These are phyloP conservation scores for Neurospora intermedia DNA, from an alignment of 495 filamentous ascomycete genomes.

Conservation along the genomic window DNA sequence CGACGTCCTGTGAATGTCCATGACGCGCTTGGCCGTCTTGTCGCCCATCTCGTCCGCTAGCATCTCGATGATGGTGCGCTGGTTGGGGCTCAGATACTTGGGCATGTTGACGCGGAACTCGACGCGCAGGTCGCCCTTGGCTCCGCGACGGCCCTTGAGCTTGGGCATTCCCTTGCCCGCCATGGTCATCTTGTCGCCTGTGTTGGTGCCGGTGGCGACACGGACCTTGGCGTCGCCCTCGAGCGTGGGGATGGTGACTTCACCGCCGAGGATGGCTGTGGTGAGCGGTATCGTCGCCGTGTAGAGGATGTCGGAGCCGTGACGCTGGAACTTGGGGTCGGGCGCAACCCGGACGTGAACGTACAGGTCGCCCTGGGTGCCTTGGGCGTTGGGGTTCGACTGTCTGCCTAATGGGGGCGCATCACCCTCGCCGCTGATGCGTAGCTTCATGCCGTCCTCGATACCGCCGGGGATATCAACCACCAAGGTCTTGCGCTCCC, in stretches of 20 bases:
- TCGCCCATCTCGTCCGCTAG: constrained; percentile 91
- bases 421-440: constrained; percentile 75
- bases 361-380: constrained; percentile 71
- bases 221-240: constrained; percentile 82
- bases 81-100: constrained; percentile 79
- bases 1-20: constrained; percentile 45
- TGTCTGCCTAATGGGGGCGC: constrained; percentile 61
- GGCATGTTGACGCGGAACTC: constrained; percentile 95
- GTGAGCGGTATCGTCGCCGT: constrained; percentile 86
- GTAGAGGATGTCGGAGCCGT: constrained; percentile 81
- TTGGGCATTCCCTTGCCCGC: constrained; percentile 87
- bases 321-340: constrained; percentile 76
- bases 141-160: constrained; percentile 43
- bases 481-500: constrained; percentile 66
- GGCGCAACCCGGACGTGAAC: constrained; percentile 73
- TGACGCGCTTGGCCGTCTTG: constrained; percentile 80
- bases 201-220: constrained; percentile 80
- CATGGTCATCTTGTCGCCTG: constrained; percentile 81
- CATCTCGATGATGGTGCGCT: constrained; percentile 86
- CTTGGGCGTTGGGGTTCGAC: constrained; percentile 44
- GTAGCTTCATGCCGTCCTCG: constrained; percentile 87
- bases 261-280: constrained; percentile 84
- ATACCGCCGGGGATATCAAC: constrained; percentile 91
- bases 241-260: constrained; percentile 79
- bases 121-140: constrained; percentile 72